phyloP scores from a whole-genome alignment of 2,329 filamentous ascomycete species.

The Fonsecaea pedrosoi region DNA sequence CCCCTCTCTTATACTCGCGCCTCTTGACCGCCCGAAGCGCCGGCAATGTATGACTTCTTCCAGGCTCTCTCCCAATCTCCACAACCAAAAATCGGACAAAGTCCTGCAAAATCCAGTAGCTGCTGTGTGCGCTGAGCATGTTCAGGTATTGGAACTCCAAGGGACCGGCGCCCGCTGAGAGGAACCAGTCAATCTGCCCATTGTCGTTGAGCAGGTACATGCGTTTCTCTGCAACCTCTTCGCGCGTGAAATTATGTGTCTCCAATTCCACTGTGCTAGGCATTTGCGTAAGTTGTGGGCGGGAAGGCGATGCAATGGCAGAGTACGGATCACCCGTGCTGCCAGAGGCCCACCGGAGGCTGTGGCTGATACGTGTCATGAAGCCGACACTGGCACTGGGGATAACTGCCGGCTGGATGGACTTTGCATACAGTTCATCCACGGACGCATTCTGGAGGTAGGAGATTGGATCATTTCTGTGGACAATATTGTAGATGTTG shows the following conservation, averaged over 20 bases:
- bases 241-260: slow-evolving; percentile 90
- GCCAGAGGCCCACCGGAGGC: slow-evolving; percentile 65
- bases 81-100: slow-evolving; percentile 90
- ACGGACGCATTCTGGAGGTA: slow-evolving; percentile 92
- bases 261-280: slow-evolving; percentile 85
- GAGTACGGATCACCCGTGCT: slow-evolving; percentile 57
- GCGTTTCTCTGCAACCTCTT: slow-evolving; percentile 89
- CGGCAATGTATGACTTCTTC: slow-evolving; percentile 64
- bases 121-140: slow-evolving; percentile 94
- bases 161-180: slow-evolving; percentile 82
- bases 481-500: slow-evolving; percentile 94
- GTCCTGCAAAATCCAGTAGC: slow-evolving; percentile 87
- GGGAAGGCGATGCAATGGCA: slow-evolving; percentile 61
- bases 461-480: slow-evolving; percentile 78
- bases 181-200: slow-evolving; percentile 89
- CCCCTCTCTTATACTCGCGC: slow-evolving; percentile 56
- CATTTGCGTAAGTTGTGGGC: slow-evolving; percentile 68
- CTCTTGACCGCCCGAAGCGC: slow-evolving; percentile 62
- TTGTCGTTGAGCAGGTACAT: slow-evolving; percentile 92
- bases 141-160: slow-evolving; percentile 96
- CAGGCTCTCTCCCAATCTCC: slow-evolving; percentile 79
- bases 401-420: slow-evolving; percentile 77
- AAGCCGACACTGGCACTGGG: slow-evolving; percentile 74
- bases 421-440: slow-evolving; percentile 77
- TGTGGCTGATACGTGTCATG: slow-evolving; percentile 68